Evolutionary conservation across 2,329 filamentous ascomycete genomes (phyloP).

Genomic region (Fusarium heterosporum): DNA sequence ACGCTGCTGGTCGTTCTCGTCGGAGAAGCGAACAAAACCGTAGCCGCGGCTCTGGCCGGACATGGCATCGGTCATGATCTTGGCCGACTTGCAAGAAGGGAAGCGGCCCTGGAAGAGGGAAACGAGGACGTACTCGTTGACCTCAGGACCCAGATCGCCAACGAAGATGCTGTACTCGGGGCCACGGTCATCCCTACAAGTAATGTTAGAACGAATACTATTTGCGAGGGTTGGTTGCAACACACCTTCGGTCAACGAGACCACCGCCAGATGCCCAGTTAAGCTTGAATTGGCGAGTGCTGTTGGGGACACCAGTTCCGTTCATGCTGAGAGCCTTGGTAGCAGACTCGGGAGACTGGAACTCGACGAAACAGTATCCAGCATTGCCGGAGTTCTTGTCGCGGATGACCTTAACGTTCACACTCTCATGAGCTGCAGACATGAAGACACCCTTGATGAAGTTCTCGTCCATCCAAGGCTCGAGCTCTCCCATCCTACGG

Average conservation of each 20-base stretch:
- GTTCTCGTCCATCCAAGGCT: slow-evolving; percentile 99
- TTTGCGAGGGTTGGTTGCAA: slow-evolving; percentile 7
- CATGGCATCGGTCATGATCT: slow-evolving; percentile 99
- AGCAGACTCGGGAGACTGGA: slow-evolving; percentile 82
- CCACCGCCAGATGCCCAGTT: slow-evolving; percentile 99
- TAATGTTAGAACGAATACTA: background rate
- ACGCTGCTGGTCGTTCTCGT: slow-evolving; percentile 95
- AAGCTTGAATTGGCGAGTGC: slow-evolving; percentile 94
- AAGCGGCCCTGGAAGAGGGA: slow-evolving; percentile 97
- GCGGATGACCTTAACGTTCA: slow-evolving; percentile 99
- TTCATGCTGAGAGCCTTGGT: slow-evolving; percentile 92
- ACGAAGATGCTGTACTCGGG: slow-evolving; percentile 98
- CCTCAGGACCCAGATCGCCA: slow-evolving; percentile 95
- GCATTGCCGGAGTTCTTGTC: slow-evolving; percentile 99
- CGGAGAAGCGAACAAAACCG: slow-evolving; percentile 96
- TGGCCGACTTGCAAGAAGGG: slow-evolving; percentile 97
- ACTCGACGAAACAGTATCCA: slow-evolving; percentile 99
- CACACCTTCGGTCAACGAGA: slow-evolving; percentile 89
- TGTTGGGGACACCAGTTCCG: slow-evolving; percentile 91
- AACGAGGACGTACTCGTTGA: slow-evolving; percentile 97
- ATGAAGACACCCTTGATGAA: slow-evolving; percentile 94
- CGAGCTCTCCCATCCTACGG: slow-evolving; percentile 95
- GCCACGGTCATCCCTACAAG: slow-evolving; percentile 86
- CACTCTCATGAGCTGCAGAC: slow-evolving; percentile 90
- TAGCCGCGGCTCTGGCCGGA: slow-evolving; percentile 98